A percentile compares a stretch with the other conserved stretches of the same genome.
phyloP scores from a whole-genome alignment of 371 early-diverging fungal species.

The Zychaea mexicana region DNA sequence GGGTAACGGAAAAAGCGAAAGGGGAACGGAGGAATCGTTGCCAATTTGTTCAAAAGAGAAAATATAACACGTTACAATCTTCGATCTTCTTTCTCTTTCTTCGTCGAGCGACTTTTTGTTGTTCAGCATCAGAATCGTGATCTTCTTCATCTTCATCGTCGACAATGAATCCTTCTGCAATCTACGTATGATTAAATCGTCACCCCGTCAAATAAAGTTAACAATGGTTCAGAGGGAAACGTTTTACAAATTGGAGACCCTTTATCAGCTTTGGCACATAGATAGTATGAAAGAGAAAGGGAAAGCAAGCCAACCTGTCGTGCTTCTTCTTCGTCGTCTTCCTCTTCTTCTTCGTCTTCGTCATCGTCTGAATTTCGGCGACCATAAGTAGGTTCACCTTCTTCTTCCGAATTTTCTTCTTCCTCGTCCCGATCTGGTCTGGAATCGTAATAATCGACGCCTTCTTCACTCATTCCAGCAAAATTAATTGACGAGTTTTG shows the following conservation, averaged over 20 bases:
- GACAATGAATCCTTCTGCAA: slow-evolving; percentile 68
- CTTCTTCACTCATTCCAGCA: slow-evolving; percentile 12
- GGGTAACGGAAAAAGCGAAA: no score
- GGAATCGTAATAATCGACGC: slow-evolving; percentile 7
- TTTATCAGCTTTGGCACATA: no score
- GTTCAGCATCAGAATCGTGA: slow-evolving; percentile 41
- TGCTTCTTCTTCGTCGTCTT: slow-evolving; percentile 60
- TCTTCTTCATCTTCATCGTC: slow-evolving; percentile 70
- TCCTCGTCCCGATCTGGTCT: slow-evolving; percentile 8
- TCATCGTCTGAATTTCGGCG: slow-evolving; percentile 52
- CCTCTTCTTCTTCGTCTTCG: slow-evolving; percentile 64
- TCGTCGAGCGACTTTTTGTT: slow-evolving; percentile 39
- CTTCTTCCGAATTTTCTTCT: slow-evolving; percentile 38
- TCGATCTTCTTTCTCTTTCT: slow-evolving; percentile 55
- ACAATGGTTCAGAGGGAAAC: no score
- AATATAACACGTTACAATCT: slow-evolving; percentile 30
- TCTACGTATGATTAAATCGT: slow-evolving; percentile 25
- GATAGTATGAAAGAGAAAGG: no score
- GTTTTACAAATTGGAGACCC: no score
- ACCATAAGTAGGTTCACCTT: slow-evolving; percentile 52
- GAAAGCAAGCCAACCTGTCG: slow-evolving; percentile 45
- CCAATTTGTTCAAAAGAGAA: not conserved
- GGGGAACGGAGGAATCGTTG: no score
- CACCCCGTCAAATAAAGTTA: not conserved
- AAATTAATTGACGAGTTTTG: no score